These are phyloP conservation scores for Talaromyces borbonicus DNA, from an alignment of 495 filamentous ascomycete genomes.

Conservation along the genomic window DNA sequence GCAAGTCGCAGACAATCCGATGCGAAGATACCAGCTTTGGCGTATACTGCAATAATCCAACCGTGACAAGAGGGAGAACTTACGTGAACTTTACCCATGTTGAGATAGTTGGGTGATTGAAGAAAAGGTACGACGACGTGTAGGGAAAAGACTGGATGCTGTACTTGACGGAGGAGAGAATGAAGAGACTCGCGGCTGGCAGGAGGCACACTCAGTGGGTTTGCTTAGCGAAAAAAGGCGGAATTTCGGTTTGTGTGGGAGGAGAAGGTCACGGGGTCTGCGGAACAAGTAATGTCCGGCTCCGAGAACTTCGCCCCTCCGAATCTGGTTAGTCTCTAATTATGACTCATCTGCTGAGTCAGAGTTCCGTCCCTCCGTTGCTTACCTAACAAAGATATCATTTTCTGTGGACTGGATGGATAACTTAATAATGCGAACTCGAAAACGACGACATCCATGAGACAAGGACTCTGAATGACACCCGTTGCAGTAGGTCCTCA, in stretches of 20 bases:
- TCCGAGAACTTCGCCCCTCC: background rate
- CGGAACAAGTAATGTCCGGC: slow-evolving; percentile 3
- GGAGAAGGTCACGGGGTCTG: background rate
- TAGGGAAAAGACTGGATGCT: too few relatives aligned
- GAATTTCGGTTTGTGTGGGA: slow-evolving; percentile 9
- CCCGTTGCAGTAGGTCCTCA: too few relatives aligned
- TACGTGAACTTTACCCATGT: slow-evolving; percentile 25
- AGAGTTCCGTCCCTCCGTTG: too few relatives aligned
- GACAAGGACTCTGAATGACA: too few relatives aligned
- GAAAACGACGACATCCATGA: too few relatives aligned
- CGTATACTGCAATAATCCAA: background rate
- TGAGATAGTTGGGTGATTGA: slow-evolving; percentile 8
- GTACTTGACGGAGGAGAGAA: too few relatives aligned
- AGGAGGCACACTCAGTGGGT: background rate
- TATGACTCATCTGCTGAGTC: too few relatives aligned
- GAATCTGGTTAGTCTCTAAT: too few relatives aligned
- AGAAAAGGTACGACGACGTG: background rate
- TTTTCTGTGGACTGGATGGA: too few relatives aligned
- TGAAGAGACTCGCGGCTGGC: too few relatives aligned
- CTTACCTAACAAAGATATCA: too few relatives aligned
- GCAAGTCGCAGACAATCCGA: background rate
- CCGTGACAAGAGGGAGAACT: background rate
- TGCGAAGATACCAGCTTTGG: background rate
- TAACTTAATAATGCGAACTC: too few relatives aligned
- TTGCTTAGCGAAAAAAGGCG: background rate